Evolutionary conservation across 106 monocot species (phyloP).

Genomic region (Dendrobium officinale): DNA sequence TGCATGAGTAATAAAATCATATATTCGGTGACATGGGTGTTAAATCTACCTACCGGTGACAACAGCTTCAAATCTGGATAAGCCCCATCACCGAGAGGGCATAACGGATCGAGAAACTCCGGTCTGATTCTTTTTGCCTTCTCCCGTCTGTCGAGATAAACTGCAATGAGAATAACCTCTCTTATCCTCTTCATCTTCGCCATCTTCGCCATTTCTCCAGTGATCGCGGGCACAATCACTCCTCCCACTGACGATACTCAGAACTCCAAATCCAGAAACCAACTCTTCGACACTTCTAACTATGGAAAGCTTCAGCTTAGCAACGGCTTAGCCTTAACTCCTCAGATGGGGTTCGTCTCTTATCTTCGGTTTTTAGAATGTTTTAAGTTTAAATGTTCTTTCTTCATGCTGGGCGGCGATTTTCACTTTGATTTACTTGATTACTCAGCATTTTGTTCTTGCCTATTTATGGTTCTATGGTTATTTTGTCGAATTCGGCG

Average conservation of each 20-base stretch:
- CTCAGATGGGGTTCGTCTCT: constrained; percentile 75
- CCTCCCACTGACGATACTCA: constrained; percentile 13
- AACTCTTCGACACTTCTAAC: constrained; percentile 77
- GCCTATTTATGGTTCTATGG: neutral
- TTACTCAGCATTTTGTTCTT: neutral
- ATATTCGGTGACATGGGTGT: neutral
- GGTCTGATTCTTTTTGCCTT: too few species aligned
- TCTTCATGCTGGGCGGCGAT: neutral
- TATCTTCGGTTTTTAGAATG: too few species aligned
- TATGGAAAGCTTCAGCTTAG: constrained; percentile 80
- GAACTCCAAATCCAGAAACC: neutral
- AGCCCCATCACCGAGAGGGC: neutral
- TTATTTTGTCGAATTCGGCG: neutral
- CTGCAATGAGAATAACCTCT: neutral
- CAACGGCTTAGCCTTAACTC: constrained; percentile 85
- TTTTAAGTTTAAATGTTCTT: neutral
- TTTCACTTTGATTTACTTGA: neutral
- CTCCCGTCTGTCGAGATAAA: too few species aligned
- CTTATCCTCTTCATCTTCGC: constrained; percentile 7
- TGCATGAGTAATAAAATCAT: neutral
- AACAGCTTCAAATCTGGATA: neutral
- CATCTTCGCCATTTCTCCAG: constrained; percentile 3
- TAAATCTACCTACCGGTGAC: neutral
- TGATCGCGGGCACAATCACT: constrained; percentile 5
- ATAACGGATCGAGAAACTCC: neutral